These are phyloP conservation scores for Whalleya microplaca DNA, from an alignment of 2,329 filamentous ascomycete genomes.

Conservation along the genomic window DNA sequence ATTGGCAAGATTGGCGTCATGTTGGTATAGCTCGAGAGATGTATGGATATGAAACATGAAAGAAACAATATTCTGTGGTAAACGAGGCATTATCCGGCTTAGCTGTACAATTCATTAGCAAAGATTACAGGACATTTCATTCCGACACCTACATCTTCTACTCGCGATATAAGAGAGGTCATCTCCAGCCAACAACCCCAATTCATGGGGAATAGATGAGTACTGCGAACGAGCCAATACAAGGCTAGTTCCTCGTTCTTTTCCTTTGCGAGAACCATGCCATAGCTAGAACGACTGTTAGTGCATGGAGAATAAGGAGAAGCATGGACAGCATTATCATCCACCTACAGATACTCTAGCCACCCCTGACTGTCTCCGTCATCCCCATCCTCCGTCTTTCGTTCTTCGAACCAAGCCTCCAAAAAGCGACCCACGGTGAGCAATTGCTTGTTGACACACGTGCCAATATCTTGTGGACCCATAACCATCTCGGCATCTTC, in stretches of 20 bases:
- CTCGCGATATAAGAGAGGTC: constrained; percentile 74
- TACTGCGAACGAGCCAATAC: constrained; percentile 84
- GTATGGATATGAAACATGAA: constrained; percentile 93
- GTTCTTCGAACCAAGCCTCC: constrained; percentile 77
- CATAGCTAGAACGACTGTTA: constrained; percentile 60
- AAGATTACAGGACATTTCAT: background rate
- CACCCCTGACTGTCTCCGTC: constrained; percentile 78
- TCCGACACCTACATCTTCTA: constrained; percentile 71
- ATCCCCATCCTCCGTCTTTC: constrained; percentile 61
- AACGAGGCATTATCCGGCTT: constrained; percentile 68
- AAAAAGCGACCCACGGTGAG: constrained; percentile 74
- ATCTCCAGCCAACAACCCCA: constrained; percentile 98
- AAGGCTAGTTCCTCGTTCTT: constrained; percentile 88
- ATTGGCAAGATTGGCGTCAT: constrained; percentile 73
- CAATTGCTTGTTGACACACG: constrained; percentile 83
- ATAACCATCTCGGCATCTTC: constrained; percentile 98
- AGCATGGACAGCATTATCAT: background rate
- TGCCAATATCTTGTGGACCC: constrained; percentile 86
- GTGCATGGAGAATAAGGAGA: constrained; percentile 4
- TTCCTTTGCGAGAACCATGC: constrained; percentile 84
- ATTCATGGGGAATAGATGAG: constrained; percentile 90
- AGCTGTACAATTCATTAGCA: constrained; percentile 58
- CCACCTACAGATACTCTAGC: constrained; percentile 77
- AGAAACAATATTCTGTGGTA: constrained; percentile 89
- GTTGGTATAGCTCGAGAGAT: constrained; percentile 89